Evolutionary conservation across 495 filamentous ascomycete species (phyloP).

Genomic region (Lophiostoma macrostomum): DNA sequence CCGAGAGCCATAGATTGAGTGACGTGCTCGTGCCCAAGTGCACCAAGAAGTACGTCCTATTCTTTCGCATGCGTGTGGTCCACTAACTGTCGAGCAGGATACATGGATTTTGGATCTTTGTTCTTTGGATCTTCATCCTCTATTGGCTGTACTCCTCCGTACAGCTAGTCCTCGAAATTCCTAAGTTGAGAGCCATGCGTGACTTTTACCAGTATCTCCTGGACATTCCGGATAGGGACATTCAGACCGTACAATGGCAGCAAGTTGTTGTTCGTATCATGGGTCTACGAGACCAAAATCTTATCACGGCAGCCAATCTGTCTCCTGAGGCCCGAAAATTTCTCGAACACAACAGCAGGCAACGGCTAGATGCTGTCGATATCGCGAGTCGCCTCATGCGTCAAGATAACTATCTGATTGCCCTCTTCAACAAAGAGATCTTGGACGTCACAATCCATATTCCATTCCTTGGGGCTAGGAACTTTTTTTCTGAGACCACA

Average conservation of each 20-base stretch:
- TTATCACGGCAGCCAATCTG: constrained; percentile 70
- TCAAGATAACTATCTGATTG: constrained; percentile 93
- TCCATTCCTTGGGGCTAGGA: constrained; percentile 74
- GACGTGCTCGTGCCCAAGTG: constrained; percentile 80
- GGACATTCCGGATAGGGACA: constrained; percentile 82
- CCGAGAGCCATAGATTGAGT: constrained; percentile 68
- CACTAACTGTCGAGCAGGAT: constrained; percentile 46
- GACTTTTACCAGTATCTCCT: constrained; percentile 87
- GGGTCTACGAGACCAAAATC: constrained; percentile 80
- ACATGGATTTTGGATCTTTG: constrained; percentile 72
- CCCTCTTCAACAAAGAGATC: constrained; percentile 93
- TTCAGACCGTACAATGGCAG: constrained; percentile 96
- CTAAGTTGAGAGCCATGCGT: constrained; percentile 71
- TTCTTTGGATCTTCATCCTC: constrained; percentile 83
- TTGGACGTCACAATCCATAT: constrained; percentile 81
- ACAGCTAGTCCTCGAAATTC: constrained; percentile 70
- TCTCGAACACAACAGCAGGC: constrained; percentile 82
- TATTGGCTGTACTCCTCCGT: constrained; percentile 81
- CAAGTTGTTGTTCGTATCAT: constrained; percentile 87
- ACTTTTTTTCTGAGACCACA: constrained; percentile 75
- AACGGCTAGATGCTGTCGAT: constrained; percentile 92
- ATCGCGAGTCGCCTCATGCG: constrained; percentile 97
- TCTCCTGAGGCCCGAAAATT: constrained; percentile 61
- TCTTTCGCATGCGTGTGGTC: background rate
- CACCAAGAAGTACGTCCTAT: constrained; percentile 57